These are phyloP conservation scores for Luffa aegyptiaca DNA, from an alignment of 306 rosid species.

Conservation along the genomic window DNA sequence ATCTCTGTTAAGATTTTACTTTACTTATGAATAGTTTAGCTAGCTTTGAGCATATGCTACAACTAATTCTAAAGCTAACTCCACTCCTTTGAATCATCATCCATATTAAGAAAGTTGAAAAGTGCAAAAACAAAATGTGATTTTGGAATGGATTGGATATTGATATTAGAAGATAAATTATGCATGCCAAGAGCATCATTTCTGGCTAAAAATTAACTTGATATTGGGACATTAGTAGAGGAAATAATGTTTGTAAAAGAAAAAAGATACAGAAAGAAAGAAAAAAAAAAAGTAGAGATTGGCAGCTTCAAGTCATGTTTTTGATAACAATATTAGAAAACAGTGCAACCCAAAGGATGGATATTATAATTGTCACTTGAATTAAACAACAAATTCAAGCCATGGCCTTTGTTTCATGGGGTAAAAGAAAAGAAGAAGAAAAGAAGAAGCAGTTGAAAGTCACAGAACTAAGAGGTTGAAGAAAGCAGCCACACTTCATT, in stretches of 20 bases:
- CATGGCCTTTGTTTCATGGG: neutral
- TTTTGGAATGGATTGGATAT: neutral
- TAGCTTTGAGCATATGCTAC: too few species aligned
- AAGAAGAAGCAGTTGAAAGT: neutral
- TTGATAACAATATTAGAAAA: neutral
- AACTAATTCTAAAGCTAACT: neutral
- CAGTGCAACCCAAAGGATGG: conserved; percentile 17
- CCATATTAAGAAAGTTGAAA: neutral
- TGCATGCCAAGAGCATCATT: neutral
- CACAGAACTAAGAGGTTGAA: neutral
- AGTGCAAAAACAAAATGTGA: neutral
- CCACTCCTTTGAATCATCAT: neutral
- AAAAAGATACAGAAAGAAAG: neutral
- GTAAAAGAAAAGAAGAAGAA: neutral
- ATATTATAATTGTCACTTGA: conserved; percentile 12
- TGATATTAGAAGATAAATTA: neutral
- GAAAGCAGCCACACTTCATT: neutral
- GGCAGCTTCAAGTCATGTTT: neutral
- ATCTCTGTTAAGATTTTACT: too few species aligned
- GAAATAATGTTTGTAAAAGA: neutral
- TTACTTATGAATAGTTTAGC: too few species aligned
- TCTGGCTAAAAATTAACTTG: neutral
- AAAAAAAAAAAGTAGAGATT: neutral
- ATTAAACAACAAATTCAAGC: conserved; percentile 6
- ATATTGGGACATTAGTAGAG: neutral